Base-by-base conservation (phyloP, 75 land plant species). In the Larix kaempferi region DNA sequence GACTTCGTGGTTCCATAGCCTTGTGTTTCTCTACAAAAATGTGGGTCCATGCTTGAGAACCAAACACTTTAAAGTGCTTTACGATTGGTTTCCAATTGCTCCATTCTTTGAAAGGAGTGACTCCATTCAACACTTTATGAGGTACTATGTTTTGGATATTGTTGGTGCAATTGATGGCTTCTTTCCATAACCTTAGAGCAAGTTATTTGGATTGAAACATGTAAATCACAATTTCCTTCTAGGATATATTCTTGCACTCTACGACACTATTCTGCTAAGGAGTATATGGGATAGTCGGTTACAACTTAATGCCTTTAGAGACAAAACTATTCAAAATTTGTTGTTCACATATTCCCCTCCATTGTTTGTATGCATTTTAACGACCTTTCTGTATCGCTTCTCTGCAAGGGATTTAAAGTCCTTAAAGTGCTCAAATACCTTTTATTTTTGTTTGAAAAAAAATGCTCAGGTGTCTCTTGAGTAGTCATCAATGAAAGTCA, bases 401-500 rank as follows among this genome's bases (percentile, higher is more conserved):
- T 79, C 79, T 4, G 64, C 78, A 16, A 3, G n/a, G 14, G 64
- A 71, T n/a, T 62, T 67, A 35, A 74, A 85, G 2, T 74, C 60
- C 61, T 80, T 62, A 26, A 82, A 82, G 11, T 15, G 37, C 1
- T 11, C 6, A 64, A 82, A 69, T 0, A 33, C 59, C 19, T 83
- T 74, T 64, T 21, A 60, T 59, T 83, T 89, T 4, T 79, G n/a
- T 69, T 79, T 71, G 35, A 86, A 52, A 49, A 86, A 78, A 66
- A 81, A 87, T 3, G 80, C 22, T 57, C 59, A 73, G 23, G 76
- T 66, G 69, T 69, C 57, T 71, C 74, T 80, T 11, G 78, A 78
- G 73, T 71, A 85, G 76, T 83, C 87, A 66, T 79, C 81, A 79
- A 85, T 79, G 55, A 85, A 85, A 0, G 77, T 58, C 33, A 29